Conservation (phyloP, 1,139 yeast genomes). For the Blastobotrys buckinghamii region DNA sequence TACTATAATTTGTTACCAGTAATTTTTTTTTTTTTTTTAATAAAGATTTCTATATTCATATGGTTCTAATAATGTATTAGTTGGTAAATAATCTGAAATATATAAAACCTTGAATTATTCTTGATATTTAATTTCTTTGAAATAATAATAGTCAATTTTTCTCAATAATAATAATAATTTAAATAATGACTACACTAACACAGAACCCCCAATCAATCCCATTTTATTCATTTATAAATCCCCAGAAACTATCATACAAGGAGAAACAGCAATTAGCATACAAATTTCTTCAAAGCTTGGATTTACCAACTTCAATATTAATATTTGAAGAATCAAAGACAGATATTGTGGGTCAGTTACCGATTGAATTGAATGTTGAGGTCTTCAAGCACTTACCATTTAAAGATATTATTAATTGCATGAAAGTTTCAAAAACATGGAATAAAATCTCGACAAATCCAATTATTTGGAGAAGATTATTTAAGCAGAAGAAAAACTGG, state of each 20-base stretch:
- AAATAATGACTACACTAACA: too few species aligned
- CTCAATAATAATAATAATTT: too few species aligned
- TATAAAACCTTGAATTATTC: too few species aligned
- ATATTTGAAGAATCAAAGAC: slow-evolving; percentile 1
- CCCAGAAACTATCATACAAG: background rate
- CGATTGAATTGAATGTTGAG: slow-evolving; percentile 11
- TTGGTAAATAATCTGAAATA: too few species aligned
- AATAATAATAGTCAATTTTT: too few species aligned
- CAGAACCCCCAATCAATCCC: too few species aligned
- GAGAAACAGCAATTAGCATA: slow-evolving; percentile 10
- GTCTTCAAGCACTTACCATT: slow-evolving; percentile 7
- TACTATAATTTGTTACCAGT: too few species aligned
- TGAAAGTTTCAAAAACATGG: slow-evolving; percentile 8
- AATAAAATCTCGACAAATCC: slow-evolving; percentile 4
- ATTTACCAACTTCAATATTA: slow-evolving; percentile 6
- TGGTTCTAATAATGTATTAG: too few species aligned
- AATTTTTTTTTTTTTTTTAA: too few species aligned
- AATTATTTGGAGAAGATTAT: slow-evolving; percentile 8
- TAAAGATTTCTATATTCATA: too few species aligned
- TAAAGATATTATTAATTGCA: slow-evolving; percentile 2
- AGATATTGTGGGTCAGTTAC: slow-evolving; percentile 1
- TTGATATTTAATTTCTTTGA: too few species aligned
- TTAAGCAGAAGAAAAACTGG: background rate
- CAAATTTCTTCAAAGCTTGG: slow-evolving; percentile 5
- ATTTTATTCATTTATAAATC: background rate